Base-by-base conservation (phyloP, 257 asterid genomes). In the Solanum habrochaites region DNA sequence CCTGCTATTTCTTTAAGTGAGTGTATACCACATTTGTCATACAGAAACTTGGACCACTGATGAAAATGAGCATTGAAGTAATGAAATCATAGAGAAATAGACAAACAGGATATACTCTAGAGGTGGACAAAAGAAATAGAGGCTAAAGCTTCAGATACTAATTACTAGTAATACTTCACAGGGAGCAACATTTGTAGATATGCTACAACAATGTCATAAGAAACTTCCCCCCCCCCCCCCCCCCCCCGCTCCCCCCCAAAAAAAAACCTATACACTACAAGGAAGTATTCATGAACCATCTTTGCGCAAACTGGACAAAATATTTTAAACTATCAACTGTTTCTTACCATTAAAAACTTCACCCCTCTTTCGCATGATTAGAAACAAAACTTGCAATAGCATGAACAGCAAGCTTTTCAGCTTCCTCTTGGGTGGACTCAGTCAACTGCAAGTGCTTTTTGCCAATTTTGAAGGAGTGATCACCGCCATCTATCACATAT, bases 401-500 rank as follows among this genome's bases (percentile, higher is more conserved):
- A 88, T 88, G 90, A 62, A 90, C 90, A 83, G 98, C 98, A 85
- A 60, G 84, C 18, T 90, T 87, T 90, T 95, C 98, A 81, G 92
- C 92, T 88, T 87, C 95, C 77, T 95, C 95, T 89, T 96, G 98
- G 56, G 88, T 92, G 85, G 91, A 83, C 67, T 92, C 95, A 20
- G 88, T 88, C 42, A 91, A 86, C 35, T 90, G 91, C 64, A 91
- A 90, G 80, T 93, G 94, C 91, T 90, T 96, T 92, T 93, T 95
- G 3, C 87, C 92, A 85, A 96, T 90, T 91, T 96, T 94, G 91
- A 95, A 94, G 25, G 97, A 96, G 92, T 95, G 99, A 87, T 96
- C 99, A 23, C 98, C 98, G 40, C 98, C 98, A 69, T 95, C 94
- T 75, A 96, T 90, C 83, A 95, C 99, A 85, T 94, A 93, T 90